Base-by-base conservation (phyloP, 2,329 filamentous ascomycete genomes). In the Sporothrix luriei region DNA sequence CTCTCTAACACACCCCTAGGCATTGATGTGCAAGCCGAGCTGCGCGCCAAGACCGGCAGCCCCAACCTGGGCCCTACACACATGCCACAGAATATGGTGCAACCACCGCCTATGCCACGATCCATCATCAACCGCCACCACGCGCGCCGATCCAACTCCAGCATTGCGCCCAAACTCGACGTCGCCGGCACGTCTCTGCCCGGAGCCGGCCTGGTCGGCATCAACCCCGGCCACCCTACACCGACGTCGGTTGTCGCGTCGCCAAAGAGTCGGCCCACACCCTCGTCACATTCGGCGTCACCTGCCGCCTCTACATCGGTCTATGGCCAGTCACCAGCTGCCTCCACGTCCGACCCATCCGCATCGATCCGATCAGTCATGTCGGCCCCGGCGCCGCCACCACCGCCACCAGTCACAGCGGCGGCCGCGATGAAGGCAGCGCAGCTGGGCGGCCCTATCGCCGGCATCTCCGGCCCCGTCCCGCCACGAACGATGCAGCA, bases 1-100 rank as follows among this genome's bases (percentile, higher is more conserved):
- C 38, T 21, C 1, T 21, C 68, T 71, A 59, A 72, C 67, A 59
- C 61, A 54, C 29, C 2, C 2, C 26, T 11, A 96, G 93, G 93
- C 75, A 97, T 98, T 80, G 94, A 99, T 84, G 95, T 99, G 64
- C 93, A 98, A 82, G 92, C 94, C 73, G 95, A 98, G 82, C 86
- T 99, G 75, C 91, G 92, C 73, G 90, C 94, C 78, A 98, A 97
- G 84, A 94, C 92, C 62, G 92, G 91, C 75, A 96, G 91, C 80
- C 93, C 94, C 67, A 91, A 90, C 76, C 84, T 95, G 73, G 90
- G 85, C 71, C 89, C 86, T 75, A 92, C 87, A 75, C 85, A 88
- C 78, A 85, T 88, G 85, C 82, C 84, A 74, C 91, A 87, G 80
- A 90, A 84, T 78, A 84, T 88, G 76, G 88, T 91, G 69, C 90